Evolutionary conservation across 768 basidiomycete genomes (phyloP).

Genomic region (Kwoniella mangroviensis): DNA sequence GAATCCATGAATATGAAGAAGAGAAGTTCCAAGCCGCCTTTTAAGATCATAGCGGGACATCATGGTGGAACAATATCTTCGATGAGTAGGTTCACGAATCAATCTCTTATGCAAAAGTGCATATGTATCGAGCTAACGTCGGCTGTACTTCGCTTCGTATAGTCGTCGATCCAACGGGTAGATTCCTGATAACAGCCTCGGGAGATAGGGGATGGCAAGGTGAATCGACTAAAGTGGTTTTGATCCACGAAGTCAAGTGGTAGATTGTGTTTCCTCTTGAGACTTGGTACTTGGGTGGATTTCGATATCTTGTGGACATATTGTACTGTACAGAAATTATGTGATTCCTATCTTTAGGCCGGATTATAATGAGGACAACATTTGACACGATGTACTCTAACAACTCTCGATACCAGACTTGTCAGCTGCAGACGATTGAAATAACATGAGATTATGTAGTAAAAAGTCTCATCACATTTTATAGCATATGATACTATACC

Average conservation of each 20-base stretch:
- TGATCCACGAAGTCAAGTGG: conserved; percentile 83
- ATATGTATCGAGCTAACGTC: too few species aligned
- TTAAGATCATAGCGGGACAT: conserved; percentile 94
- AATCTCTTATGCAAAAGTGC: too few species aligned
- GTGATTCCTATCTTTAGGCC: too few species aligned
- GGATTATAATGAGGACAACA: background rate
- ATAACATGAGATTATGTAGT: background rate
- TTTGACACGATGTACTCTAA: too few species aligned
- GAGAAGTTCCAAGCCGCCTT: conserved; percentile 68
- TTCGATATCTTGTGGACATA: too few species aligned
- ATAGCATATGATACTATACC: background rate
- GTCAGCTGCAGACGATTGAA: too few species aligned
- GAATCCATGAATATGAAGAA: conserved; percentile 62
- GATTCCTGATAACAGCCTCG: conserved; percentile 87
- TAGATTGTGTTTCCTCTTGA: background rate
- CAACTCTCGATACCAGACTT: too few species aligned
- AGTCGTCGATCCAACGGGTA: conserved; percentile 85
- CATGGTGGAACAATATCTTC: conserved; percentile 92
- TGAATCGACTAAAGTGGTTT: conserved; percentile 83
- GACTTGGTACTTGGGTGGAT: too few species aligned
- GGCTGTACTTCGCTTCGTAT: conserved; percentile 7
- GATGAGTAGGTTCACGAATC: conserved; percentile 70
- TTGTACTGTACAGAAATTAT: too few species aligned
- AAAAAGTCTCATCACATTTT: background rate
- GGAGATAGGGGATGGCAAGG: conserved; percentile 95